Percentiles rank a stretch among this genome's conserved stretches.
phyloP scores from a whole-genome alignment of 768 basidiomycete genomes.

The Tylopilus balloui region DNA sequence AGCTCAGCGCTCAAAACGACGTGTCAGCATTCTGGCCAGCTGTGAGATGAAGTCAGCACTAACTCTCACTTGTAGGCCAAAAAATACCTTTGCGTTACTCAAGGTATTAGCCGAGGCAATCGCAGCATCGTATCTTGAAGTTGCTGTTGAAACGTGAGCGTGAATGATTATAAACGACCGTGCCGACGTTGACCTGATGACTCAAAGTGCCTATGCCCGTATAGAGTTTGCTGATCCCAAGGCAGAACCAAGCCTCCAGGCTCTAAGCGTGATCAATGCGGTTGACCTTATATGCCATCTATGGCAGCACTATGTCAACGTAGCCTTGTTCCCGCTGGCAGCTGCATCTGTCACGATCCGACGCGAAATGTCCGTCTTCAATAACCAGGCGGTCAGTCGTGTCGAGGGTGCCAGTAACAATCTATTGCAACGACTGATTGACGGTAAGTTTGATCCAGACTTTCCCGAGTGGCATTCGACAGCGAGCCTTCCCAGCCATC shows the following conservation, averaged over 20 bases:
- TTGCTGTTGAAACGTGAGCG: constrained; percentile 89
- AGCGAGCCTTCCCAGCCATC: constrained; percentile 45
- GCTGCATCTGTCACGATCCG: constrained; percentile 81
- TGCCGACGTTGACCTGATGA: constrained; percentile 1
- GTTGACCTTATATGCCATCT: constrained; percentile 90
- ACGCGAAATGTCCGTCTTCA: constrained; percentile 90
- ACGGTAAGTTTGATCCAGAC: constrained; percentile 49
- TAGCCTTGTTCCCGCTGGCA: constrained; percentile 84
- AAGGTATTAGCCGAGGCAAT: constrained; percentile 85
- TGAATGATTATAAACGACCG: background rate
- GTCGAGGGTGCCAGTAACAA: constrained; percentile 80
- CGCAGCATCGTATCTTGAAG: constrained; percentile 78
- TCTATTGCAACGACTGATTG: constrained; percentile 75
- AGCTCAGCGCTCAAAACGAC: constrained; percentile 76
- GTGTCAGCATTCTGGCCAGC: constrained; percentile 52
- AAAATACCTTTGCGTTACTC: constrained; percentile 80
- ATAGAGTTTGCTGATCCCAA: constrained; percentile 73
- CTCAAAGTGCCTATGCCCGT: constrained; percentile 58
- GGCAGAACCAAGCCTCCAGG: constrained; percentile 72
- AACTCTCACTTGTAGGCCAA: constrained; percentile 52
- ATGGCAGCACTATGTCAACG: constrained; percentile 95
- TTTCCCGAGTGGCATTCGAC: background rate
- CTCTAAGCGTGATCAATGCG: constrained; percentile 57
- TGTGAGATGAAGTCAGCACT: background rate
- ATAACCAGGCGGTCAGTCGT: constrained; percentile 79